Evolutionary conservation across 768 basidiomycete genomes (phyloP), one percentile per base, ranked within the genome.

Genomic region (Amanita rimosa): DNA sequence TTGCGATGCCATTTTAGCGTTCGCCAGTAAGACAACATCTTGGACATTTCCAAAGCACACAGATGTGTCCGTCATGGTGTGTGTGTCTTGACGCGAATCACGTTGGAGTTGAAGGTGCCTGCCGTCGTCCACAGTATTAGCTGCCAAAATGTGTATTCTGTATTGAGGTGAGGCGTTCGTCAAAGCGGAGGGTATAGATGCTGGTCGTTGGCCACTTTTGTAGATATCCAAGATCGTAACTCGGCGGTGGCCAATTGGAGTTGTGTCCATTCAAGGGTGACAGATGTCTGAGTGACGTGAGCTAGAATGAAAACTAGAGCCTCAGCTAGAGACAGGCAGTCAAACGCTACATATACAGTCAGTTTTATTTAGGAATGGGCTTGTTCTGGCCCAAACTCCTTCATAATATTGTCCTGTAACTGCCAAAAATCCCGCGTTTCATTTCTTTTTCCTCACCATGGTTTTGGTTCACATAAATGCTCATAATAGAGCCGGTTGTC

Each of bases 221-320:
- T 91, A 95, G 56, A 98, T 90, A 58, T 95, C 92, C 24, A 99
- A 73, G 86, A 86, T 51, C 94, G 79, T 21, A 97, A 67, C 58
- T 85, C 86, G 10, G 93, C 81, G 0, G 82, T 86, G 0, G 92
- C 96, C 13, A 98, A 77, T 47, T 87, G 68, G 17, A 98, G 67
- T 31, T 78, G 62, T 3, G 90, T 85, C 96, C 96, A 99, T 70
- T 99, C 94, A 17, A 98, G 75, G 2, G 92, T 94, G 2, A 94
- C 91, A 6, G 87, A 93, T 1, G 96, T 99, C 72, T 99, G 96
- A 0, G 96, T 98, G 43, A 90, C 81, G 58, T 96, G 92, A 98
- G 76, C 81, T 92, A 38, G 38, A 27, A 14, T 31, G 10, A 9
- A 13, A 49, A 6, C 11, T n/a, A n/a, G 35, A 16, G n/a, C 46